Evolutionary conservation across 2,329 filamentous ascomycete species (phyloP).

Genomic region (Dissoconium aciculare): DNA sequence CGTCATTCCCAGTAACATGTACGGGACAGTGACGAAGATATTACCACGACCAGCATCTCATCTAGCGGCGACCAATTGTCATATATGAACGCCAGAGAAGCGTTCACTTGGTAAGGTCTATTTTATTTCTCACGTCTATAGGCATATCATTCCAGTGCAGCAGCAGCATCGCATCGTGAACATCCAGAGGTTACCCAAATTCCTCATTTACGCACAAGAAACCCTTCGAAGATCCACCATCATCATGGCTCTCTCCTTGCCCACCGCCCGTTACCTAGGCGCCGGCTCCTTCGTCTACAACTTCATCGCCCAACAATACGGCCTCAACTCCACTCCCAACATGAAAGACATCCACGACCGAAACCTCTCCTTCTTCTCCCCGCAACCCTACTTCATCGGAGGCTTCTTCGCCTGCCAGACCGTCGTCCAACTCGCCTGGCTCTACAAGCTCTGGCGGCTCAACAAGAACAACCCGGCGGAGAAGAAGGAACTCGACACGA

Average conservation of each 20-base stretch:
- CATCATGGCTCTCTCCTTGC: constrained; percentile 39
- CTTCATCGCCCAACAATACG: constrained; percentile 45
- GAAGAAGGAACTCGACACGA: constrained; percentile 32
- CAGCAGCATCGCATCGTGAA: too few species aligned
- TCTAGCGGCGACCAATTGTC: too few species aligned
- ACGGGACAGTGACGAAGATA: too few species aligned
- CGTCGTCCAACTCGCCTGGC: constrained; percentile 42
- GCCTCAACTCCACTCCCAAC: constrained; percentile 40
- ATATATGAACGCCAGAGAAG: too few species aligned
- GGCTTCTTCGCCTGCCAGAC: constrained; percentile 49
- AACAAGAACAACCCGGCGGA: constrained; percentile 27
- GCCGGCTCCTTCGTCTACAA: constrained; percentile 41
- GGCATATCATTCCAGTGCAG: too few species aligned
- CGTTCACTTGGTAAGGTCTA: too few species aligned
- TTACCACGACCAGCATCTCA: too few species aligned
- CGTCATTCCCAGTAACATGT: too few species aligned
- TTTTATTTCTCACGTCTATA: too few species aligned
- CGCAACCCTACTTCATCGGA: constrained; percentile 44
- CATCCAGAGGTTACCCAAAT: too few species aligned
- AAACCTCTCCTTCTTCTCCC: constrained; percentile 45
- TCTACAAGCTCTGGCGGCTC: constrained; percentile 41
- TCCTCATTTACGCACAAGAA: too few species aligned
- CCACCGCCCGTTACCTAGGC: constrained; percentile 39
- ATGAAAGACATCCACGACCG: constrained; percentile 46
- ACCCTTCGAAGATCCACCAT: too few species aligned